Evolutionary conservation across 1,284 basidiomycete species (phyloP), one percentile per base, ranked within the genome.

Genomic region (Mycena sp.): DNA sequence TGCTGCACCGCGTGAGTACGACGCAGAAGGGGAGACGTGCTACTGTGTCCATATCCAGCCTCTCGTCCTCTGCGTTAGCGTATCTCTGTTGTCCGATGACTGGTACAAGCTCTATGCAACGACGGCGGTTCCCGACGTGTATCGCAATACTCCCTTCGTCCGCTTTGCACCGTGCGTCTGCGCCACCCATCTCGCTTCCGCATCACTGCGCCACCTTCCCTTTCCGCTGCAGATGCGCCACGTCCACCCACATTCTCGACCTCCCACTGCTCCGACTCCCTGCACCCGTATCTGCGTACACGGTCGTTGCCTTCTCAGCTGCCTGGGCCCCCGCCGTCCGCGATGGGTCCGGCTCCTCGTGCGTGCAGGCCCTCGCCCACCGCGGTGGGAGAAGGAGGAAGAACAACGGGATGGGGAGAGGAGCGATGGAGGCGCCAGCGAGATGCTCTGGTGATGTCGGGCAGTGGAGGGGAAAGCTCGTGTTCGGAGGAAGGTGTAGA

Each of bases 281-380:
- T 29, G 25, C 44, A 6, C 38, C 25, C 44, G 28, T 48, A 48
- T 48, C 45, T 48, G 45, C 9, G 30, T 29, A 19, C 28, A 19
- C 45, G 45, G 17, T 30, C 45, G 45, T 28, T 48, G 45, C 45
- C 45, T 16, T 48, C 45, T 48, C 45, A 26, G 45, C 45, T 48
- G 26, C 45, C 25, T n/a, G 28, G 45, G 26, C 45, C 45, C 6
- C 45, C 16, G 17, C 16, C 14, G 16, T 19, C 45, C 10, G 16
- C 41, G 16, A 29, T 26, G 30, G 28, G 26, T n/a, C 29, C 19
- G 25, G 45, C 17, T 26, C 30, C 5, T 48, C 44, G 44, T 28
- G 44, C 44, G 23, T 45, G 44, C 44, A 43, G 21, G 44, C 44
- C 44, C 19, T 45, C 25, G 44, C 28, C 44, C 9, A 26, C 23